Evolutionary conservation across 805 yeast genomes (phyloP), one percentile per base, ranked within the genome.

Genomic region (Pichia scutulata): DNA sequence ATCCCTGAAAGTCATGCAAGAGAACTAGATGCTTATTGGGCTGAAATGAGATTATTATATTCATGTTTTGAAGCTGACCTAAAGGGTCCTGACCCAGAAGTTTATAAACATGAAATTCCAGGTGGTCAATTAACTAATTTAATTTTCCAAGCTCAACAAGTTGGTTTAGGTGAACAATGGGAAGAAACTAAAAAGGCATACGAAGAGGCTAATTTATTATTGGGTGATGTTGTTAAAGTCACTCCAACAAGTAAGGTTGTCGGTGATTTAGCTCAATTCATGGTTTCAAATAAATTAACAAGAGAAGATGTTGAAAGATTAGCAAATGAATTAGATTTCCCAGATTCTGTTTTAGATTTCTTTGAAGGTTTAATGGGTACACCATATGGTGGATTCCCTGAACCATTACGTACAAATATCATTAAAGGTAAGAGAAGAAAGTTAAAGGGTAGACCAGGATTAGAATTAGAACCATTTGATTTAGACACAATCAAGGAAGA

Each of bases 161-260:
- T 93, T 64, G 99, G 99, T 54, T 78, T 93, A 57, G 99, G 99
- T 60, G 85, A 86, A 60, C 89, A 87, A 74, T 93, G 99, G 99
- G 77, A 79, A 56, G 95, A 88, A 73, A 93, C 99, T 47, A 93
- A 93, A 78, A 84, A 80, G 67, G 93, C 97, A 25, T 93, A 93
- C 72, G 84, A 84, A 69, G 84, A 82, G 59, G 99, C 99, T 52
- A 93, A 93, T 74, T 71, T 77, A 62, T 76, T 93, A 55, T 77
- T 93, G 57, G 99, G 99, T 56, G 99, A 93, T 68, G 80, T 93
- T 66, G 98, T 93, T 62, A 93, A 93, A 75, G 99, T 93, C 48
- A 93, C 99, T 12, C 99, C 99, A 54, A 93, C 99, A 23, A 90
- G 98, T n/a, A 93, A 93, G 76, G 99, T 93, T 63, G 99, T 93